phyloP scores from a whole-genome alignment of 768 basidiomycete genomes.

The Tricholoma hemisulphureum region DNA sequence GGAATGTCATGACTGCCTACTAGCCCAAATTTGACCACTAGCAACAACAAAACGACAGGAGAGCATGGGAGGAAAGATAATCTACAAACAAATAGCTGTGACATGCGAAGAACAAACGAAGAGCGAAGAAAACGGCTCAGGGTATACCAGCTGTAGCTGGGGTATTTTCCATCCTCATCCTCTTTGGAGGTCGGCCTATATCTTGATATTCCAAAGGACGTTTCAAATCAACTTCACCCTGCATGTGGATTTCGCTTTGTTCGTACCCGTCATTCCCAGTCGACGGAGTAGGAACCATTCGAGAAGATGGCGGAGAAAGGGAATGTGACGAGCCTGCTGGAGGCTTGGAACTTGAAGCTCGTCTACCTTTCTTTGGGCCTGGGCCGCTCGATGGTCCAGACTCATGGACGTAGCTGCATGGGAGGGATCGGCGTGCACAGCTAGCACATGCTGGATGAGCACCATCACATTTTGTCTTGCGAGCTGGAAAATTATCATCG shows the following conservation, averaged over 20 bases:
- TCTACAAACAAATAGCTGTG: conserved; percentile 32
- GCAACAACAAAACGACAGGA: conserved; percentile 26
- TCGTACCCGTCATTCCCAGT: conserved; percentile 38
- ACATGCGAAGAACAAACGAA: conserved; percentile 15
- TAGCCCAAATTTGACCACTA: conserved; percentile 20
- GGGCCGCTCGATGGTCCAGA: conserved; percentile 33
- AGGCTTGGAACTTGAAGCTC: conserved; percentile 53
- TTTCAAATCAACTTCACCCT: conserved; percentile 59
- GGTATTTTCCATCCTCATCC: conserved; percentile 65
- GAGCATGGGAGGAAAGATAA: conserved; percentile 31
- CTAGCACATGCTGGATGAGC: conserved; percentile 83
- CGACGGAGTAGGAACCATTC: conserved; percentile 49
- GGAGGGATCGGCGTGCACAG: conserved; percentile 72
- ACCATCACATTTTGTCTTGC: conserved; percentile 88
- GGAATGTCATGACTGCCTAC: conserved; percentile 13
- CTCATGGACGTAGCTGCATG: conserved; percentile 82
- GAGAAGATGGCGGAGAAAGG: conserved; percentile 57
- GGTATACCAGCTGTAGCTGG: conserved; percentile 50
- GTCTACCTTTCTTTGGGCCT: conserved; percentile 48
- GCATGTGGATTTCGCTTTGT: conserved; percentile 39
- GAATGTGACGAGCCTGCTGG: conserved; percentile 44
- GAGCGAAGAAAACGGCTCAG: conserved; percentile 32
- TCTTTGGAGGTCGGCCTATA: conserved; percentile 56
- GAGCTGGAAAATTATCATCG: conserved; percentile 46
- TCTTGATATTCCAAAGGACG: conserved; percentile 56